phyloP scores from a whole-genome alignment of 2,329 filamentous ascomycete genomes.

The Aureobasidium sp. region DNA sequence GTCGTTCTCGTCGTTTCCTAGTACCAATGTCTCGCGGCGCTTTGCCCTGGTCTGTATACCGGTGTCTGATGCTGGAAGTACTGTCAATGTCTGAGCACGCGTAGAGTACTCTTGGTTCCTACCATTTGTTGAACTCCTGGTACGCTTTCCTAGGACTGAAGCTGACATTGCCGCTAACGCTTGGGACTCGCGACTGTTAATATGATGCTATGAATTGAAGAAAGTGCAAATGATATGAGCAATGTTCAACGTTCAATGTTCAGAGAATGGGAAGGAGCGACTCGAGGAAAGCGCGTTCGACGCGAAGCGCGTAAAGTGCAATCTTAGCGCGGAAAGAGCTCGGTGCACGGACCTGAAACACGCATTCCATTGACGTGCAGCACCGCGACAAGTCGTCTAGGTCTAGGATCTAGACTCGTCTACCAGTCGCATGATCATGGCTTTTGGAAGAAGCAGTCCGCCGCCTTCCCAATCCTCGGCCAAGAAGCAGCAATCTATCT shows the following conservation, averaged over 20 bases:
- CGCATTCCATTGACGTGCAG: slow-evolving; percentile 2
- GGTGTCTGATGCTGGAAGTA: slow-evolving; percentile 4
- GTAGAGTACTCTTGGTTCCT: background rate
- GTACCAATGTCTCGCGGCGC: slow-evolving; percentile 38
- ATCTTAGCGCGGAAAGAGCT: background rate
- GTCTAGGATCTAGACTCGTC: background rate
- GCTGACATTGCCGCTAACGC: slow-evolving; percentile 23
- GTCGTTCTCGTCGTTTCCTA: slow-evolving; percentile 61
- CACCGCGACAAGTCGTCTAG: background rate
- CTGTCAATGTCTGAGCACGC: slow-evolving; percentile 2
- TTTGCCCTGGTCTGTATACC: slow-evolving; percentile 33
- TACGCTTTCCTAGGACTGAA: slow-evolving; percentile 43
- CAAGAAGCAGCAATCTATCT: slow-evolving; percentile 75
- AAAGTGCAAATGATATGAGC: background rate
- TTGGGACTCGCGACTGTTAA: background rate
- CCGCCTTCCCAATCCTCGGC: slow-evolving; percentile 24
- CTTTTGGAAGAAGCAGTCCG: slow-evolving; percentile 10
- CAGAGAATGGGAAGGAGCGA: slow-evolving; percentile 8
- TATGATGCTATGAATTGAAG: background rate
- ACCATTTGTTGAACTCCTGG: slow-evolving; percentile 26
- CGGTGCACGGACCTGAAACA: background rate
- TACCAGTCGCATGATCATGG: background rate
- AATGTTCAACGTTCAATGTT: background rate
- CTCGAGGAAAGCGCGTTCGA: background rate
- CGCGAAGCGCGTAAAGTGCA: slow-evolving; percentile 11